These are phyloP conservation scores for Tuber aestivum DNA, from an alignment of 495 filamentous ascomycete species.

Conservation along the genomic window DNA sequence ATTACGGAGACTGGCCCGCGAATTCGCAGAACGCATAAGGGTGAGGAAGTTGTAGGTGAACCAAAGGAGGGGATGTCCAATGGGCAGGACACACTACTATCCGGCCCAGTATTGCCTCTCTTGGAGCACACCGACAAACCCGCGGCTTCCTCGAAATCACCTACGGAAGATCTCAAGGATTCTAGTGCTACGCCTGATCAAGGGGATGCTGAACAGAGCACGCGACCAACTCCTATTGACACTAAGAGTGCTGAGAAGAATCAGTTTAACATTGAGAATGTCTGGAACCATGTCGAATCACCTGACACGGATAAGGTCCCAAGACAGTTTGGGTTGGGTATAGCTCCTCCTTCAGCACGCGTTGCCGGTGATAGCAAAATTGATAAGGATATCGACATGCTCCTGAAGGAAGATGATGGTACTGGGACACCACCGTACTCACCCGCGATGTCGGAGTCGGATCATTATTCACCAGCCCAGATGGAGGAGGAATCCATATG, in stretches of 20 bases:
- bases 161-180: conserved; percentile 26
- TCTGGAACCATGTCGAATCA: conserved; percentile 53
- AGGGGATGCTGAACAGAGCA: conserved; percentile 19
- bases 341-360: conserved; percentile 49
- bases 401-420: conserved; percentile 73
- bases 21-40: conserved; percentile 87
- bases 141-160: conserved; percentile 32
- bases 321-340: conserved; percentile 36
- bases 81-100: conserved; percentile 25
- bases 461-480: conserved; percentile 48
- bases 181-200: conserved; percentile 25
- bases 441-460: conserved; percentile 59
- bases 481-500: conserved; percentile 49
- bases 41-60: conserved; percentile 80
- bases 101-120: conserved; percentile 6
- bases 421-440: conserved; percentile 81
- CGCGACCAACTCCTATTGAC: conserved; percentile 12
- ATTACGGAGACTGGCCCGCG: conserved; percentile 71
- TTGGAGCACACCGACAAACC: conserved; percentile 18
- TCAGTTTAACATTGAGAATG: conserved; percentile 53
- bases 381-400: conserved; percentile 84
- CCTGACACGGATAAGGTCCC: conserved; percentile 46
- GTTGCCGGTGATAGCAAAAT: conserved; percentile 48
- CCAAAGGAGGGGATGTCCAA: conserved; percentile 41
- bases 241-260: conserved; percentile 26